phyloP scores from a whole-genome alignment of 2,329 filamentous ascomycete genomes.

The Diaporthe vexans region DNA sequence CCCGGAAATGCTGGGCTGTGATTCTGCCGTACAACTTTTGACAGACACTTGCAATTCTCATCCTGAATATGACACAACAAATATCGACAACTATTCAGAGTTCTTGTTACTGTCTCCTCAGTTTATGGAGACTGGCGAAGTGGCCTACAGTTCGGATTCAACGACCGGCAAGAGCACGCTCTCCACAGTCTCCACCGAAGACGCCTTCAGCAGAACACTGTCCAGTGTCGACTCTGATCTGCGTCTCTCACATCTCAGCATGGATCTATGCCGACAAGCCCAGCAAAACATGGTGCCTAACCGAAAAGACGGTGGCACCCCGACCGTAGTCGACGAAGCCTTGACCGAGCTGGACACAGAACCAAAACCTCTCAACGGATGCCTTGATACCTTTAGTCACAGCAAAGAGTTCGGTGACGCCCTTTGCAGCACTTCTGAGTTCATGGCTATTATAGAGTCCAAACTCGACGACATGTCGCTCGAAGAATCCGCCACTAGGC shows the following conservation, averaged over 20 bases:
- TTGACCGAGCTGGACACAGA: neutral
- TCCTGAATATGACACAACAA: neutral
- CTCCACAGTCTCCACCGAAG: neutral
- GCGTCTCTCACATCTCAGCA: neutral
- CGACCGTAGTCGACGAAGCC: neutral
- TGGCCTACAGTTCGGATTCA: neutral
- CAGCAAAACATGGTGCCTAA: neutral
- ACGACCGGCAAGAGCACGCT: neutral
- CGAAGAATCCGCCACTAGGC: neutral
- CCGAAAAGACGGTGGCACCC: neutral
- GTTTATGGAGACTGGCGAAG: neutral
- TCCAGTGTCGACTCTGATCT: constrained; percentile 8
- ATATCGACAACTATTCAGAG: neutral
- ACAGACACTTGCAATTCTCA: neutral
- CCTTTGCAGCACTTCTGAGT: constrained; percentile 16
- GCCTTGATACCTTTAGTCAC: neutral
- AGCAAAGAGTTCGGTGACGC: constrained; percentile 13
- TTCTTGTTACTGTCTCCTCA: neutral
- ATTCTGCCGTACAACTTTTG: neutral
- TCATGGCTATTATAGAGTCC: constrained; percentile 12
- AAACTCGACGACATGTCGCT: neutral
- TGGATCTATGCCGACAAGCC: constrained; percentile 15
- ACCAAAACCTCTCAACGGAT: neutral
- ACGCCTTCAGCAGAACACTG: neutral
- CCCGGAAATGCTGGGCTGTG: neutral